A percentile compares a stretch with the other conserved stretches of the same genome.
These are phyloP conservation scores for Desmodesmus armatus DNA, from an alignment of 139 green algal species.

Conservation along the genomic window DNA sequence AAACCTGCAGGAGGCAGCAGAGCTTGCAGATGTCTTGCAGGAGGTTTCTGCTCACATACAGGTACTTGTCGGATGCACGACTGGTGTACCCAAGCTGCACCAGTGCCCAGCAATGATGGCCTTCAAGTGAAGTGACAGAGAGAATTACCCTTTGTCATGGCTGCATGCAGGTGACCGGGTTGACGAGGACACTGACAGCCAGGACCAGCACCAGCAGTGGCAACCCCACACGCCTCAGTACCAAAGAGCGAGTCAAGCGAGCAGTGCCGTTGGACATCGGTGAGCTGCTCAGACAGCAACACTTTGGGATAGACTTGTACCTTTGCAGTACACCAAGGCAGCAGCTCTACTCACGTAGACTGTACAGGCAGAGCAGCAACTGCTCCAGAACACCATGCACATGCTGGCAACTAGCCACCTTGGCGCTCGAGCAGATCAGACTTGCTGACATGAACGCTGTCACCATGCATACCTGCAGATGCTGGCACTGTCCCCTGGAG, in stretches of 20 bases:
- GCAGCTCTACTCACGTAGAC: not conserved
- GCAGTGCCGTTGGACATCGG: conserved; percentile 24
- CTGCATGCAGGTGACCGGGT: conserved; percentile 27
- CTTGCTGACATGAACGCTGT: no score
- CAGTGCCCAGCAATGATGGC: not conserved
- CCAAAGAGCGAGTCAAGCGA: not conserved
- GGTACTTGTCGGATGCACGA: conserved; percentile 21
- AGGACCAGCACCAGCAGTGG: conserved; percentile 35
- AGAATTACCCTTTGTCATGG: not conserved
- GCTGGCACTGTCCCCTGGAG: conserved; percentile 64
- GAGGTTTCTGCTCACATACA: conserved; percentile 66
- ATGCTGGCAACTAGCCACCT: no score
- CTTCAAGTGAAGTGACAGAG: no score
- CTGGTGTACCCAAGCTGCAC: not conserved
- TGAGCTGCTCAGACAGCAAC: not conserved
- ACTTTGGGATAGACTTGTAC: no score
- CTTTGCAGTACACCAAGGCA: no score
- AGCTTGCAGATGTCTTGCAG: conserved; percentile 76
- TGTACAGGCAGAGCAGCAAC: not conserved
- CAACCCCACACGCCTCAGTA: conserved; percentile 8
- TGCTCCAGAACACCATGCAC: not conserved
- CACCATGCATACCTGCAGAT: no score
- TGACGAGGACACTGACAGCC: conserved; percentile 8
- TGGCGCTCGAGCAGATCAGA: no score
- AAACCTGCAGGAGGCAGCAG: conserved; percentile 64